phyloP scores from a whole-genome alignment of 78 protist species.

The Diacronema lutheri region DNA sequence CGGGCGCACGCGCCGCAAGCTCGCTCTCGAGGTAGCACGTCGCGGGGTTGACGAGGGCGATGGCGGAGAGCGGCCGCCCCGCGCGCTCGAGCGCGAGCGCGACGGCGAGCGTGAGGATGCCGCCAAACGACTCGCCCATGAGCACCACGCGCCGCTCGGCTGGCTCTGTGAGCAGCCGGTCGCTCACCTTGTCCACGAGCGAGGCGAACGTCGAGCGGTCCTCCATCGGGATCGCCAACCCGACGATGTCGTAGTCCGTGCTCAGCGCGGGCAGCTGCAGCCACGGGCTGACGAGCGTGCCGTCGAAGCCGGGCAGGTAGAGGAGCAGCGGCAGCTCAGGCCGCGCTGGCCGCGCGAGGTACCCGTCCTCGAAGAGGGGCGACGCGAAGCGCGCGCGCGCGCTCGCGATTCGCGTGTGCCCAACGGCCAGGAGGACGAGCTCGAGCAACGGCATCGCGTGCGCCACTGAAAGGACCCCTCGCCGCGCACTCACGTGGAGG shows the following conservation, averaged over 20 bases:
- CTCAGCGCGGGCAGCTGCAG: background rate
- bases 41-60: background rate
- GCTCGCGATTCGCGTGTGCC: no score
- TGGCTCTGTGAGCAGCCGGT: background rate
- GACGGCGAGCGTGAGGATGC: background rate
- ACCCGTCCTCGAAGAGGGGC: no score
- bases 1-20: background rate
- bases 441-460: no score
- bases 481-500: no score
- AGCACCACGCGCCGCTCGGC: background rate
- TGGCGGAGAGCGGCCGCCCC: no score
- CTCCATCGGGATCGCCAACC: background rate
- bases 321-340: background rate
- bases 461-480: no score
- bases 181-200: background rate
- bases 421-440: no score
- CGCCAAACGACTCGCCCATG: slow-evolving; percentile 18
- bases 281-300: background rate
- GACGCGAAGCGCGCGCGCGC: no score
- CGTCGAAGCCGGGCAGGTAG: slow-evolving; percentile 7
- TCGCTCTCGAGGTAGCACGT: background rate
- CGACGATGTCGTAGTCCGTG: background rate
- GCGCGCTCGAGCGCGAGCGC: background rate
- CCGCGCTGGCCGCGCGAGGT: no score
- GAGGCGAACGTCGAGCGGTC: background rate